Conservation (phyloP, 2,329 filamentous ascomycete genomes). For the Apiospora marii region DNA sequence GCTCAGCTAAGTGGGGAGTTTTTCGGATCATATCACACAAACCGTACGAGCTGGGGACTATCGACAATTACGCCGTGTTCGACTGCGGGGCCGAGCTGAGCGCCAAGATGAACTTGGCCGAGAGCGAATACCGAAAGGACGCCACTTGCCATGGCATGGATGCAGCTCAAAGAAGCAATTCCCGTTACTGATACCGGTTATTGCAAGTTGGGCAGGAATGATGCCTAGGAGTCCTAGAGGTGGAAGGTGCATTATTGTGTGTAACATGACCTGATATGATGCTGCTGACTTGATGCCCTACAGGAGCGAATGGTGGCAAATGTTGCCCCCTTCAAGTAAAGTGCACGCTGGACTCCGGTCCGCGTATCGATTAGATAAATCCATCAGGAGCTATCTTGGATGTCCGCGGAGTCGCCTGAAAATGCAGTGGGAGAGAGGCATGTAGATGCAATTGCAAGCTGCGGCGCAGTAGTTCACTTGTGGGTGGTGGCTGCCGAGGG, state of each 20-base stretch:
- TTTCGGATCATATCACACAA: background rate
- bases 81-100: background rate
- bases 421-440: background rate
- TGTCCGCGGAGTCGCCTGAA: background rate
- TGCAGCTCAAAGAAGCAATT: background rate
- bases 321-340: background rate
- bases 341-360: background rate
- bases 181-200: background rate
- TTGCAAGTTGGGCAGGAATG: constrained; percentile 3
- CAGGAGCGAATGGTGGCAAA: background rate
- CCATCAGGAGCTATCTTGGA: too few relatives aligned
- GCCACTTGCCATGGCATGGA: background rate
- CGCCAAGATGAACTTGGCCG: background rate
- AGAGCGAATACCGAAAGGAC: background rate
- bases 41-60: background rate
- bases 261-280: constrained; percentile 6
- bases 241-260: background rate
- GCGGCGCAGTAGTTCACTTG: background rate
- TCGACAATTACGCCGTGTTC: background rate
- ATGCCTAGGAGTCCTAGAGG: background rate
- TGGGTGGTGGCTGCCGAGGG: background rate
- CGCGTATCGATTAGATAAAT: background rate
- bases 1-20: constrained; percentile 8
- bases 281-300: background rate
- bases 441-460: background rate